phyloP scores from a whole-genome alignment of 192 early-diverging fungal species.

The Dispira simplex region DNA sequence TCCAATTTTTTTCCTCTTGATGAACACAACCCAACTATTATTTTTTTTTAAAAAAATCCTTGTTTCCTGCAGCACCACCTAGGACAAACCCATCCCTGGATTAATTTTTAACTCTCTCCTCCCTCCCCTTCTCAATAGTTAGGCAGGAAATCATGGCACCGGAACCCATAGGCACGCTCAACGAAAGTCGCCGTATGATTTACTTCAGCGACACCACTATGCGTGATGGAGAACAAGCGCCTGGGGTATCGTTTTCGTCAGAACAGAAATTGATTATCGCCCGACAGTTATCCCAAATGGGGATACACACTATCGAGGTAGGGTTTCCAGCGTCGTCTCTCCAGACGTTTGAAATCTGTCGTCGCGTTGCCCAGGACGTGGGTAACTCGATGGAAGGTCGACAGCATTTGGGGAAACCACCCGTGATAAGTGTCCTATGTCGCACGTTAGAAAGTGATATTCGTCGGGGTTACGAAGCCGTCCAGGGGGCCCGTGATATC shows the following conservation, averaged over 20 bases:
- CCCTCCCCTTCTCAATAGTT: no score
- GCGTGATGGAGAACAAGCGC: conserved; percentile 93
- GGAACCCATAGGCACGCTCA: no score
- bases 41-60: no score
- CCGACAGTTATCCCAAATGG: conserved; percentile 78
- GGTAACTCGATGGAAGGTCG: conserved; percentile 71
- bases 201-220: conserved; percentile 63
- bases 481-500: conserved; percentile 67
- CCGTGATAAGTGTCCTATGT: conserved; percentile 80
- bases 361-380: conserved; percentile 83
- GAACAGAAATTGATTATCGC: conserved; percentile 94
- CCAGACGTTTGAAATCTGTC: conserved; percentile 88
- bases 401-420: conserved; percentile 56
- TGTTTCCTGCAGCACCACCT: no score
- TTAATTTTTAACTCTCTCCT: no score
- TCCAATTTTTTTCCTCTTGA: no score
- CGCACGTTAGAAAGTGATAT: conserved; percentile 77
- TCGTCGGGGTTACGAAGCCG: conserved; percentile 73
- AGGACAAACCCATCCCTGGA: no score
- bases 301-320: conserved; percentile 89
- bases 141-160: no score
- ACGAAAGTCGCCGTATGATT: neutral
- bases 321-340: conserved; percentile 88
- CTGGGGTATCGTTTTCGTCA: conserved; percentile 79
- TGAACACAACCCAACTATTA: no score